Percentiles rank a stretch among this genome's conserved stretches.
Evolutionary conservation across 176 grass and related monocot genomes (phyloP).

Genomic region (Dendrocalamus sinicus): DNA sequence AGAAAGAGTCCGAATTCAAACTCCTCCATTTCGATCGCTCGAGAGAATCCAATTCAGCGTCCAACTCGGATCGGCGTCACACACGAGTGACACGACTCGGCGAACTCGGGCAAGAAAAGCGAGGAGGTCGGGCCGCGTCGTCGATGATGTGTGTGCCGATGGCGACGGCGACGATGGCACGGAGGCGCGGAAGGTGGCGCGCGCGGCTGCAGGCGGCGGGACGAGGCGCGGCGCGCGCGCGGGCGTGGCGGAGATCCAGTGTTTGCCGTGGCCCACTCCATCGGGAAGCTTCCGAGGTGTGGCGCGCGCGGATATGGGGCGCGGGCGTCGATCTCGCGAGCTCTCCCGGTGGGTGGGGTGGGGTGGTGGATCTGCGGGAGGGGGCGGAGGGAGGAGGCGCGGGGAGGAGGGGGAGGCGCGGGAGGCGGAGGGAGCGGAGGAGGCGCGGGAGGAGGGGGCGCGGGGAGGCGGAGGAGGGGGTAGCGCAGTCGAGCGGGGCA

Average conservation of each 20-base stretch:
- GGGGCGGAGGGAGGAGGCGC: too few species aligned
- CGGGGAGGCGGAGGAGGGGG: too few species aligned
- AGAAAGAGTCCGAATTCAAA: neutral
- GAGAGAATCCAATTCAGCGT: neutral
- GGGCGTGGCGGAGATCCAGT: slow-evolving; percentile 92
- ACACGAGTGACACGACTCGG: neutral
- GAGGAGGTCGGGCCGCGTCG: neutral
- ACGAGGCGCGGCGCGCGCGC: slow-evolving; percentile 65
- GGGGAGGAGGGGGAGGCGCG: too few species aligned
- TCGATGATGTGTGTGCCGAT: slow-evolving; percentile 82
- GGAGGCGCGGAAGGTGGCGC: slow-evolving; percentile 72
- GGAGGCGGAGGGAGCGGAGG: too few species aligned
- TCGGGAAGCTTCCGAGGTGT: neutral
- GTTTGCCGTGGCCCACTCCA: slow-evolving; percentile 93
- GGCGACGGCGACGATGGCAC: slow-evolving; percentile 88
- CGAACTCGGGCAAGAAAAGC: neutral
- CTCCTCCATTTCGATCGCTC: neutral
- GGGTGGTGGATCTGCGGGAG: too few species aligned
- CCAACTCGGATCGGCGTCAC: slow-evolving; percentile 3
- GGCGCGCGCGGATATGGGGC: neutral
- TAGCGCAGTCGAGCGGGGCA: too few species aligned
- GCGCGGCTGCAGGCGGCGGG: slow-evolving; percentile 81
- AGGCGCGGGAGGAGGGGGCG: too few species aligned
- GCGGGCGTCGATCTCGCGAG: slow-evolving; percentile 37
- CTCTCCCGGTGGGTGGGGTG: neutral